Percentiles rank a stretch among this genome's conserved stretches.
These are phyloP conservation scores for Megacollybia platyphylla DNA, from an alignment of 1,284 basidiomycete species.

Conservation along the genomic window DNA sequence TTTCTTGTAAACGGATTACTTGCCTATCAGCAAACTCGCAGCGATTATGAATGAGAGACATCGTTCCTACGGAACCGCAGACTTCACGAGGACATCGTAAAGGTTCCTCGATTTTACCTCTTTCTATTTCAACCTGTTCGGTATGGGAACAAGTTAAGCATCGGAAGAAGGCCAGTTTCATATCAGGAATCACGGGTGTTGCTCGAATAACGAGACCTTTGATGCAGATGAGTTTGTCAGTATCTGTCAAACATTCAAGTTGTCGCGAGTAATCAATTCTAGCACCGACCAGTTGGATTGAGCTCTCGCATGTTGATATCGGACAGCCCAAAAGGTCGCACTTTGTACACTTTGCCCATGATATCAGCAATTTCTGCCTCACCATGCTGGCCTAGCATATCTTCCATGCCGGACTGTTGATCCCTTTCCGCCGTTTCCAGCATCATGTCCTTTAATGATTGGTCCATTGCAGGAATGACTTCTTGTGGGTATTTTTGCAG, in stretches of 20 bases:
- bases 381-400: conserved; percentile 58
- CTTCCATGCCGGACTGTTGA: conserved; percentile 50
- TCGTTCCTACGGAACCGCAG: conserved; percentile 78
- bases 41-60: conserved; percentile 94
- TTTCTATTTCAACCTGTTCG: conserved; percentile 89
- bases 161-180: conserved; percentile 97
- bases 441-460: conserved; percentile 87
- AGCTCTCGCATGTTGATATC: conserved; percentile 85
- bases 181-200: conserved; percentile 96
- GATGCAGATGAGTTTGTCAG: conserved; percentile 91
- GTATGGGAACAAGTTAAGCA: conserved; percentile 95
- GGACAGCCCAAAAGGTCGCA: conserved; percentile 79
- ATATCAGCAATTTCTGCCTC: conserved; percentile 75
- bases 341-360: conserved; percentile 77
- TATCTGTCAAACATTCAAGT: conserved; percentile 42
- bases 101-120: conserved; percentile 92
- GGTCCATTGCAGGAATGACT: conserved; percentile 94
- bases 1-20: conserved; percentile 92
- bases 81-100: conserved; percentile 85
- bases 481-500: conserved; percentile 93
- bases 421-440: conserved; percentile 73
- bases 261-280: not conserved
- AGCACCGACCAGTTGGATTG: conserved; percentile 69
- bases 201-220: conserved; percentile 97
- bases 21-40: conserved; percentile 94